phyloP scores from a whole-genome alignment of 345 rosid genomes.

The Mercurialis annua region DNA sequence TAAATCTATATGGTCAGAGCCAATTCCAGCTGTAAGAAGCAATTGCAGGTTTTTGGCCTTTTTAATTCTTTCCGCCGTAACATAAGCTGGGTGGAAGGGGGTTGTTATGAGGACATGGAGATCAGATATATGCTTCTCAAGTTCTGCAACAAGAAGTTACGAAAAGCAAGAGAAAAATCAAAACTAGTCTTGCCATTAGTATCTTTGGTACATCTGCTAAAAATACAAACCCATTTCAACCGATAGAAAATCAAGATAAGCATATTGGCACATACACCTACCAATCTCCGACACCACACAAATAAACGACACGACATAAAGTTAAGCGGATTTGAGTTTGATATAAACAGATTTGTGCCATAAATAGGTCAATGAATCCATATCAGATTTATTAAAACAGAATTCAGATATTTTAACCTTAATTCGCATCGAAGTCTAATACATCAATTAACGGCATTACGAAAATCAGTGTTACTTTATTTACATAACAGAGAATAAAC shows the following conservation, averaged over 20 bases:
- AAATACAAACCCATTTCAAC: not conserved
- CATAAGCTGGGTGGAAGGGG: slow-evolving; percentile 95
- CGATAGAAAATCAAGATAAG: not conserved
- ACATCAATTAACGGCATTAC: not conserved
- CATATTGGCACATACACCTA: too few species aligned
- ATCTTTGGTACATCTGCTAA: not conserved
- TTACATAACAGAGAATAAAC: not conserved
- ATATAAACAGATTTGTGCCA: too few species aligned
- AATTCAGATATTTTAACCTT: too few species aligned
- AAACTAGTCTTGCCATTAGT: not conserved
- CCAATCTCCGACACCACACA: too few species aligned
- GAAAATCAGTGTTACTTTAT: not conserved
- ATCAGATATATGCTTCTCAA: slow-evolving; percentile 86
- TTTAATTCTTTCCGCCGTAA: slow-evolving; percentile 83
- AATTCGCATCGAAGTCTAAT: not conserved
- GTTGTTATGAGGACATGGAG: slow-evolving; percentile 80
- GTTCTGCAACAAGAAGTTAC: slow-evolving; percentile 39
- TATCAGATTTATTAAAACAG: too few species aligned
- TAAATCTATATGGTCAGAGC: slow-evolving; percentile 88
- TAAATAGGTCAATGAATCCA: too few species aligned
- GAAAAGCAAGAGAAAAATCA: not conserved
- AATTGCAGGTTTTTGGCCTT: slow-evolving; percentile 82
- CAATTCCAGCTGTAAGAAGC: slow-evolving; percentile 93
- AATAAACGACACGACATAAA: too few species aligned
- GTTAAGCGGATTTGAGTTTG: too few species aligned